A percentile compares a stretch with the other conserved stretches of the same genome.
Conservation (phyloP, 139 green algal genomes). For the Astrephomene gubernaculifera region DNA sequence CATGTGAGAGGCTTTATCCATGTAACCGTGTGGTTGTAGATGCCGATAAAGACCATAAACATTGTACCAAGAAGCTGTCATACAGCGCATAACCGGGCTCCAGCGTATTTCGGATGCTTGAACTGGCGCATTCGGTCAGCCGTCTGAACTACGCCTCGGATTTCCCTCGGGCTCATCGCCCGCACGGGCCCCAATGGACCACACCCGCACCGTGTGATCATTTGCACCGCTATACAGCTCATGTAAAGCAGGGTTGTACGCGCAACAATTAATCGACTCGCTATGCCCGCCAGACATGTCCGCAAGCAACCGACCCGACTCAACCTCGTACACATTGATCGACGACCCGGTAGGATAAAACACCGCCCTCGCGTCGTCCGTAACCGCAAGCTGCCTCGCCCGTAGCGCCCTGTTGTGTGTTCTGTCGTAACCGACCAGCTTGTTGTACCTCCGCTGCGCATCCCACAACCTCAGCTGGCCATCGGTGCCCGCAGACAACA, state of each 20-base stretch:
- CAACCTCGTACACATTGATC: slow-evolving; percentile 72
- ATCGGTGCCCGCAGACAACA: slow-evolving; percentile 82
- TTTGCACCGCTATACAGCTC: slow-evolving; percentile 83
- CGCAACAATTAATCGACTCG: slow-evolving; percentile 66
- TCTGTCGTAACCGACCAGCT: slow-evolving; percentile 76
- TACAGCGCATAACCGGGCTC: no score
- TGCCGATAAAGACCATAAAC: no score
- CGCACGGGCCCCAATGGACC: neutral
- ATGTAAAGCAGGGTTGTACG: slow-evolving; percentile 53
- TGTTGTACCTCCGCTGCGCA: slow-evolving; percentile 57
- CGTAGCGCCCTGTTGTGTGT: slow-evolving; percentile 70
- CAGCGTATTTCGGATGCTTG: no score
- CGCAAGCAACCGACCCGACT: slow-evolving; percentile 55
- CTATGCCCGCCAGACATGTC: slow-evolving; percentile 66
- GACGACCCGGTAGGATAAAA: slow-evolving; percentile 80
- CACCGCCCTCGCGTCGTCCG: slow-evolving; percentile 67
- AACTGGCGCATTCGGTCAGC: no score
- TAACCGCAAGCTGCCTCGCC: slow-evolving; percentile 71
- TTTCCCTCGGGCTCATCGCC: no score
- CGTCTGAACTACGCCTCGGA: no score
- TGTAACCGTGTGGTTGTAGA: no score
- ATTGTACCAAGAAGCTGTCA: no score
- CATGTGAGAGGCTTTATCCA: no score
- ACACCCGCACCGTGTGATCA: slow-evolving; percentile 66
- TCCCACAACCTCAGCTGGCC: slow-evolving; percentile 87